Evolutionary conservation across 805 yeast genomes (phyloP), one percentile per base, ranked within the genome.

Genomic region (Blastobotrys chiropterorum): DNA sequence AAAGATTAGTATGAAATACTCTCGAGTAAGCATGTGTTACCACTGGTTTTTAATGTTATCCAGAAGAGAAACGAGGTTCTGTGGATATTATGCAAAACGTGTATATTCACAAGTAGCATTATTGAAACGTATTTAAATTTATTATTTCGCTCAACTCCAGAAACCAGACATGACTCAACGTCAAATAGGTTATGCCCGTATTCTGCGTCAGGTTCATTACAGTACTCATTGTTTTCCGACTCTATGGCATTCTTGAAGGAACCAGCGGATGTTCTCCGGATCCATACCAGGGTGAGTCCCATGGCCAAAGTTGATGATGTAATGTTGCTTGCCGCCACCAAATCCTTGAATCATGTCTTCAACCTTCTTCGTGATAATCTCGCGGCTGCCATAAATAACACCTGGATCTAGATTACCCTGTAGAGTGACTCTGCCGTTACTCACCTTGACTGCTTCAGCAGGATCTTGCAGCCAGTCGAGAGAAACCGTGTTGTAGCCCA

Each of bases 331-430:
- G 19, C 97, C 97, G 44, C 95, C 95, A n/a, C 94, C 94, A 66
- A 94, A 94, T 4, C 90, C 95, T 53, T 75, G 67, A 55, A 94
- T 85, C 99, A 94, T 94, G 57, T 76, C 77, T 70, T 86, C 86
- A 15, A 87, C 96, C 71, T 90, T 90, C 56, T 75, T 68, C 17
- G 92, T 74, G 60, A 94, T 94, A 34, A 77, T 75, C 67, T 86
- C 96, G 51, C 84, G 80, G 2, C 94, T 76, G 14, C 99, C 99
- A 67, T 94, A 94, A 65, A 92, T 90, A 52, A 79, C 82, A 58
- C 98, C 97, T 2, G 99, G 99, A 63, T 94, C 99, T 53, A 94
- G 71, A 69, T 94, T 94, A 51, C 99, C 99, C 72, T 94, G 99
- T 61, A 94, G 73, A 3, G 88, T 79, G 47, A 87, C 88, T 69